Evolutionary conservation across 2,329 filamentous ascomycete species (phyloP).

Genomic region (Drechslerella coelobrocha): DNA sequence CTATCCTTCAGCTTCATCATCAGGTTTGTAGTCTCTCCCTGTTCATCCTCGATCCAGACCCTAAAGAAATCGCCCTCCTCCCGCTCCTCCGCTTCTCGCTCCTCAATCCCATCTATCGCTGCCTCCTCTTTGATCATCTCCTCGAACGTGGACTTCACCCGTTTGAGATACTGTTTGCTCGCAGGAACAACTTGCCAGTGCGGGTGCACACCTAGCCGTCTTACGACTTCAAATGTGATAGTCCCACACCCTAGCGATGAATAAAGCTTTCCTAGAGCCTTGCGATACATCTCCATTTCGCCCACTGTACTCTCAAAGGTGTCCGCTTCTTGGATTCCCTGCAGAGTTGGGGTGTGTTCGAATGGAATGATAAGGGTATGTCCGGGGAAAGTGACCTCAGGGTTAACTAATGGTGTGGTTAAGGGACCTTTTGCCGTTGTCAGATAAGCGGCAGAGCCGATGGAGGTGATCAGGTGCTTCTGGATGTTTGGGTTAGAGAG

Average conservation of each 20-base stretch:
- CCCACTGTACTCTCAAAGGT: slow-evolving; percentile 64
- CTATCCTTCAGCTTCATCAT: slow-evolving; percentile 75
- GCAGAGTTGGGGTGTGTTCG: slow-evolving; percentile 77
- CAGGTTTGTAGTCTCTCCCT: slow-evolving; percentile 64
- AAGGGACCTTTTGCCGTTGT: slow-evolving; percentile 92
- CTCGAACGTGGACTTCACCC: slow-evolving; percentile 87
- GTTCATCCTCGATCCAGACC: slow-evolving; percentile 70
- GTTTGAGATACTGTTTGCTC: slow-evolving; percentile 62
- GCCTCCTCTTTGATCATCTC: slow-evolving; percentile 79
- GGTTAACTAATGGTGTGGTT: slow-evolving; percentile 73
- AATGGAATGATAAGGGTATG: slow-evolving; percentile 93
- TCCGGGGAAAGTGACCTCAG: slow-evolving; percentile 71
- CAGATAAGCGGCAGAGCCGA: slow-evolving; percentile 85
- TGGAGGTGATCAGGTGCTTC: slow-evolving; percentile 86
- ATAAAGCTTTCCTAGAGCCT: slow-evolving; percentile 80
- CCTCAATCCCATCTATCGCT: slow-evolving; percentile 51
- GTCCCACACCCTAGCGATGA: slow-evolving; percentile 67
- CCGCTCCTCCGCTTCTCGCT: slow-evolving; percentile 45
- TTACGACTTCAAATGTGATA: slow-evolving; percentile 92
- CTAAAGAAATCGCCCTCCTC: slow-evolving; percentile 73
- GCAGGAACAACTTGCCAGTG: slow-evolving; percentile 88
- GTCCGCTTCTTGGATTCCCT: slow-evolving; percentile 67
- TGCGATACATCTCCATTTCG: slow-evolving; percentile 85
- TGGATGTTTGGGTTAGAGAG: slow-evolving; percentile 83
- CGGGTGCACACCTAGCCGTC: slow-evolving; percentile 78